Base-by-base conservation (phyloP, 257 asterid genomes). In the Jaltomata sinuosa region DNA sequence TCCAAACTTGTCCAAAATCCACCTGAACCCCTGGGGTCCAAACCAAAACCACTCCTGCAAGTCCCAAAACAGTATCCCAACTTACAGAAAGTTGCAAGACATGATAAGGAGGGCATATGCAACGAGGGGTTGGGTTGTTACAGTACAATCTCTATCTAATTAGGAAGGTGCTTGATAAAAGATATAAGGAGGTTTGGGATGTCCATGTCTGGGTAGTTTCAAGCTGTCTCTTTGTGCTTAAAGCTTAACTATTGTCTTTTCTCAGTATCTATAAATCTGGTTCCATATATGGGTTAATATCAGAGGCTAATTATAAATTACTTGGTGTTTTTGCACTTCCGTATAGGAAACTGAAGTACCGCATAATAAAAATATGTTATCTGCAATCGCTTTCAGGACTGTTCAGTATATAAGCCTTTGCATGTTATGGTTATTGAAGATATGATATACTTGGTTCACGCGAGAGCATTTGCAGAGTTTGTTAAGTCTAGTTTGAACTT, bases 351-450 rank as follows among this genome's bases (percentile, higher is more conserved):
- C 10, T 68, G 31, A 68, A 68, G 29, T 68, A 21, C 78, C 10
- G 19, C 50, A 36, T 68, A 19, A 68, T 36, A 21, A 68, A 36
- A 1, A 8, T 1, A 68, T 36, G 78, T 1, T 34, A 67, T 36
- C 52, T 68, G 50, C n/a, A 82, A 83, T 68, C 64, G 83, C 74
- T 87, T 84, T 67, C 93, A 93, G 96, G 98, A 91, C 82, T 88
- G 89, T 52, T 84, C 91, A 11, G 74, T 87, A 69, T 95, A 89
- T 85, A 88, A 89, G 89, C 88, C 71, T 89, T 87, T 95, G 57
- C 86, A 78, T 27, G 95, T 92, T 79, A 89, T 95, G 96, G 93
- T 95, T 84, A 88, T 95, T 83, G 98, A 93, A 67, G 98, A 95
- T 47, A 95, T 95, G 98, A 85, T 95, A 85, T 95, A 95, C 89